phyloP scores from a whole-genome alignment of 164 flowering plant genomes.

The Liriodendron chinense region DNA sequence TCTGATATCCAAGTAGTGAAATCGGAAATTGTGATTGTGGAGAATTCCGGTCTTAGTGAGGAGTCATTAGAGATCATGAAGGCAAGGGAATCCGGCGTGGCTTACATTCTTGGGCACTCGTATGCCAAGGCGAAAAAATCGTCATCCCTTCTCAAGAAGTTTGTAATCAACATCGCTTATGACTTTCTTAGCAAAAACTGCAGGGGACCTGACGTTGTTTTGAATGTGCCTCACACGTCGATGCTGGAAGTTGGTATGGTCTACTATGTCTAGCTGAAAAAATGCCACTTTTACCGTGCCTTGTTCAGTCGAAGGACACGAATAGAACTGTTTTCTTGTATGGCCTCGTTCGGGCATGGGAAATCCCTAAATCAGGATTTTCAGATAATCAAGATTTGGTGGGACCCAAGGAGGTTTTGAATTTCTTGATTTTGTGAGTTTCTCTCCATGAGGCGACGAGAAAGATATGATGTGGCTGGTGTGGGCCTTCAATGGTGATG shows the following conservation, averaged over 20 bases:
- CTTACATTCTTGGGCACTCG: conserved; percentile 59
- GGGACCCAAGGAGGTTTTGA: too few species aligned
- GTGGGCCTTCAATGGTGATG: background rate
- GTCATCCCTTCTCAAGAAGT: conserved; percentile 46
- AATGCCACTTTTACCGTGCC: background rate
- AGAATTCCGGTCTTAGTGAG: conserved; percentile 18
- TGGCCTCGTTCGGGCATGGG: too few species aligned
- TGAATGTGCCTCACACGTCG: conserved; percentile 53
- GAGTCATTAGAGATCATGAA: conserved; percentile 40
- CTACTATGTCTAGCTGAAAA: conserved; percentile 40
- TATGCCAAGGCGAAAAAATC: conserved; percentile 53
- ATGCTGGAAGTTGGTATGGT: conserved; percentile 66
- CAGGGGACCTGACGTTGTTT: conserved; percentile 41
- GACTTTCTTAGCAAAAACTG: conserved; percentile 58
- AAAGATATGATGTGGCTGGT: background rate
- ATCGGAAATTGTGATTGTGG: conserved; percentile 10
- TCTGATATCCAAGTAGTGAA: conserved; percentile 17
- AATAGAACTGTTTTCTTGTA: too few species aligned
- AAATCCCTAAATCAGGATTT: too few species aligned
- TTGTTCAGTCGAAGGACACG: too few species aligned
- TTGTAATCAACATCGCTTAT: conserved; percentile 43
- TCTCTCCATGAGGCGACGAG: background rate
- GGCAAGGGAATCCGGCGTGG: conserved; percentile 57
- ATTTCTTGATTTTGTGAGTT: background rate
- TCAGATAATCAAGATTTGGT: too few species aligned